phyloP scores from a whole-genome alignment of 768 basidiomycete species.

The Tylopilus felleus region DNA sequence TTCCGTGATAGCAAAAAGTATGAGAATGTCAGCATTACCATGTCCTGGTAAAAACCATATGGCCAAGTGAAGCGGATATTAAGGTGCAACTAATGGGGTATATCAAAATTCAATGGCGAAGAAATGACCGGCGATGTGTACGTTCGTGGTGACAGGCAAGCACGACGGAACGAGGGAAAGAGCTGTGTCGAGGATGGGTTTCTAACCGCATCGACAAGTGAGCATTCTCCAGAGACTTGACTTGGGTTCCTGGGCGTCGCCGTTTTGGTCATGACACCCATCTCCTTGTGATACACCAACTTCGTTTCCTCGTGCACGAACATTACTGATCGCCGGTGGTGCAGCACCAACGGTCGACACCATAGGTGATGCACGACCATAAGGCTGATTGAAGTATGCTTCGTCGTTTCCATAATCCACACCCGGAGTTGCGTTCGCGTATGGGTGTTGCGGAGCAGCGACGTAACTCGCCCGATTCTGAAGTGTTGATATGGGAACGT shows the following conservation, averaged over 20 bases:
- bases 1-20: constrained; percentile 28
- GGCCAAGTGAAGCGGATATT: constrained; percentile 36
- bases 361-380: constrained; percentile 84
- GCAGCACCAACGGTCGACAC: constrained; percentile 64
- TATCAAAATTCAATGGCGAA: constrained; percentile 36
- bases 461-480: constrained; percentile 45
- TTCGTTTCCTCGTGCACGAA: constrained; percentile 69
- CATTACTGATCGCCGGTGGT: constrained; percentile 68
- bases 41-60: constrained; percentile 31
- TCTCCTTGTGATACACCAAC: constrained; percentile 61
- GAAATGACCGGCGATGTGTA: constrained; percentile 35
- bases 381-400: constrained; percentile 54
- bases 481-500: constrained; percentile 60
- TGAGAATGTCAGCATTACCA: constrained; percentile 27
- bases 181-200: constrained; percentile 6
- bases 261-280: constrained; percentile 55
- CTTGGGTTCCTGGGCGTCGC: constrained; percentile 51
- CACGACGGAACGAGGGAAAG: constrained; percentile 16
- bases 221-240: constrained; percentile 62
- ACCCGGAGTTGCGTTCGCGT: constrained; percentile 58
- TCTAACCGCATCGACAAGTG: constrained; percentile 73
- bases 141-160: constrained; percentile 26
- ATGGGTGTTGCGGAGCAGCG: constrained; percentile 57
- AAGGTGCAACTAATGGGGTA: constrained; percentile 35
- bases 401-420: constrained; percentile 65